phyloP scores from a whole-genome alignment of 208 protist species.

The Wallacemonas sp. region DNA sequence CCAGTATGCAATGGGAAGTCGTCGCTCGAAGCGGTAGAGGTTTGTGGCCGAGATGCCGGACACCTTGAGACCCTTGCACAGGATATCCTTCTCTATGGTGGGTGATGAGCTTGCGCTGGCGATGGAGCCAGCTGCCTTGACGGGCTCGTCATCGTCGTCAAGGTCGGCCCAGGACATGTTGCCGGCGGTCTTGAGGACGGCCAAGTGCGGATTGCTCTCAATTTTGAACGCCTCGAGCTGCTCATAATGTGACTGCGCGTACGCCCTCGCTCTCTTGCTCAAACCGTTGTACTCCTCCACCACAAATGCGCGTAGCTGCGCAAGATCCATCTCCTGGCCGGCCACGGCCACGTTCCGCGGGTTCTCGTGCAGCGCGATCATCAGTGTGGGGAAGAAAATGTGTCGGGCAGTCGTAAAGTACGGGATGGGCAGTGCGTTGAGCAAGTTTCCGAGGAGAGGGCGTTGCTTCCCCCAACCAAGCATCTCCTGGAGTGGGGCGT shows the following conservation, averaged over 20 bases:
- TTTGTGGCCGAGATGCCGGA: slow-evolving; percentile 24
- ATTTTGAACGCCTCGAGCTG: slow-evolving; percentile 46
- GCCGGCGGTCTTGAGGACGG: slow-evolving; percentile 30
- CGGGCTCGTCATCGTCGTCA: slow-evolving; percentile 41
- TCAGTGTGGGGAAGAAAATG: slow-evolving; percentile 80
- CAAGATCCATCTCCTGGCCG: slow-evolving; percentile 68
- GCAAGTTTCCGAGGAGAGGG: slow-evolving; percentile 60
- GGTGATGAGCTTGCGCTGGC: slow-evolving; percentile 41
- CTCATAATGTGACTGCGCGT: slow-evolving; percentile 60
- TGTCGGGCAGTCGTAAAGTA: slow-evolving; percentile 86
- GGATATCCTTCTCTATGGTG: slow-evolving; percentile 66
- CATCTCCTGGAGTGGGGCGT: slow-evolving; percentile 76
- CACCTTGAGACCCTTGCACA: slow-evolving; percentile 60
- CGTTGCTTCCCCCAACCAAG: slow-evolving; percentile 78
- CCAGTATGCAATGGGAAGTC: slow-evolving; percentile 81
- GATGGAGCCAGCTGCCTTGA: slow-evolving; percentile 25
- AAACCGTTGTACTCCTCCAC: slow-evolving; percentile 70
- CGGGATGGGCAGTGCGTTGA: slow-evolving; percentile 68
- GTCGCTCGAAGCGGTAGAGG: slow-evolving; percentile 68
- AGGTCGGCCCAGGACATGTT: slow-evolving; percentile 57
- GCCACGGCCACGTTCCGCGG: slow-evolving; percentile 62
- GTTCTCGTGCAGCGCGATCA: slow-evolving; percentile 53
- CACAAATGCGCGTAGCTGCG: slow-evolving; percentile 58
- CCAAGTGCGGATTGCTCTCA: slow-evolving; percentile 32
- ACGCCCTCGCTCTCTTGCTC: slow-evolving; percentile 69